Evolutionary conservation across 352 stramenopile species (phyloP).

Genomic region (Saprolegnia parasitica): DNA sequence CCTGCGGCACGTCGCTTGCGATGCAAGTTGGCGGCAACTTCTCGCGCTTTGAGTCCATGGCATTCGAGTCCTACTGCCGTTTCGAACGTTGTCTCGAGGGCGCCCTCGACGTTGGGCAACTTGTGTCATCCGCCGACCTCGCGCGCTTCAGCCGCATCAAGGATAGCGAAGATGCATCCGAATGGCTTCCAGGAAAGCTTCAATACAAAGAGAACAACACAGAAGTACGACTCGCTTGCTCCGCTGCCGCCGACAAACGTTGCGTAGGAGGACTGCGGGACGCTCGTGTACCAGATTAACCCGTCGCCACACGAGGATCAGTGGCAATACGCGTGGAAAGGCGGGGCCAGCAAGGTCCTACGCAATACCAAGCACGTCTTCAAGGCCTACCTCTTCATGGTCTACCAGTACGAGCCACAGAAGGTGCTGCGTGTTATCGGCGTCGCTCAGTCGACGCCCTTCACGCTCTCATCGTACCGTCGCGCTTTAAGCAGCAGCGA

Average conservation of each 20-base stretch:
- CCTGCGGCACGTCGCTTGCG: constrained; percentile 10
- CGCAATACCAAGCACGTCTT: constrained; percentile 27
- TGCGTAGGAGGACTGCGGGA: neutral
- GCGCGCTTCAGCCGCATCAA: neutral
- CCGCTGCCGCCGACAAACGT: neutral
- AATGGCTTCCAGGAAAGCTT: constrained; percentile 9
- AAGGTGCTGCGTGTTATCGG: constrained; percentile 11
- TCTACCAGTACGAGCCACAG: neutral
- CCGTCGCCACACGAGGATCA: neutral
- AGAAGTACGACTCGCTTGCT: neutral
- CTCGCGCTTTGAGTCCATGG: neutral
- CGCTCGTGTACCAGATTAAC: constrained; percentile 15
- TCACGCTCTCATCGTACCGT: constrained; percentile 16
- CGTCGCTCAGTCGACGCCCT: constrained; percentile 15
- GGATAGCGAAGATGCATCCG: neutral
- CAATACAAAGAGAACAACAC: neutral
- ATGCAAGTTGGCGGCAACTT: constrained; percentile 22
- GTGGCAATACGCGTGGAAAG: constrained; percentile 25
- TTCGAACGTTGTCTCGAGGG: constrained; percentile 13
- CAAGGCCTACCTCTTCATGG: constrained; percentile 12
- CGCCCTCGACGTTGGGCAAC: constrained; percentile 3
- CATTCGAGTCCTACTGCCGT: constrained; percentile 12
- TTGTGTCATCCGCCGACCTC: neutral
- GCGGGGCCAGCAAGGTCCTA: constrained; percentile 18
- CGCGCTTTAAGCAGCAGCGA: neutral